Evolutionary conservation across 2,329 filamentous ascomycete genomes (phyloP).

Genomic region (Pseudogymnoascus sp.): DNA sequence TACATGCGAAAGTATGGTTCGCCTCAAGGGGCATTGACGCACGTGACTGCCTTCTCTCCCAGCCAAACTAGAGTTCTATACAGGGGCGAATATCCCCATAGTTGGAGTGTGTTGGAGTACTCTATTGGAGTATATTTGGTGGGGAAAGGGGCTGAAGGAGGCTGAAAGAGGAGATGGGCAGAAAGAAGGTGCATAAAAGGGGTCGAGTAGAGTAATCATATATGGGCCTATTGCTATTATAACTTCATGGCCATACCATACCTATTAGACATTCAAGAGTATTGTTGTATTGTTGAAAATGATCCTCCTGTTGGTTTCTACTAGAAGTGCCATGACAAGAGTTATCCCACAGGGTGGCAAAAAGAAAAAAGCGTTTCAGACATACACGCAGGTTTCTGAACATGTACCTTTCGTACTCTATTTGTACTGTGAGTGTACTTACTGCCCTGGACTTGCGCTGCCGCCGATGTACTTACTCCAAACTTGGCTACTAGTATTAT

Average conservation of each 20-base stretch:
- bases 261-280: background rate
- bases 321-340: background rate
- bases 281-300: background rate
- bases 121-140: background rate
- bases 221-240: background rate
- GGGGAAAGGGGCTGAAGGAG: background rate
- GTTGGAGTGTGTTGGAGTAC: background rate
- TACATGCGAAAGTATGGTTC: background rate
- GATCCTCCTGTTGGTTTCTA: background rate
- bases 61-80: background rate
- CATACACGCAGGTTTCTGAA: background rate
- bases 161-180: background rate
- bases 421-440: background rate
- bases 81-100: background rate
- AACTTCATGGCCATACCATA: background rate
- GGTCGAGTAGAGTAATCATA: background rate
- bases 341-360: conserved; percentile 4
- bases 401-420: background rate
- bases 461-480: background rate
- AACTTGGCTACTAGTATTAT: background rate
- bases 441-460: background rate
- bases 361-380: conserved; percentile 4
- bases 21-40: background rate
- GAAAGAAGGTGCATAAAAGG: background rate
- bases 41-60: background rate